Base-by-base conservation (phyloP, 2,329 filamentous ascomycete species). In the Plectosphaerella plurivora region DNA sequence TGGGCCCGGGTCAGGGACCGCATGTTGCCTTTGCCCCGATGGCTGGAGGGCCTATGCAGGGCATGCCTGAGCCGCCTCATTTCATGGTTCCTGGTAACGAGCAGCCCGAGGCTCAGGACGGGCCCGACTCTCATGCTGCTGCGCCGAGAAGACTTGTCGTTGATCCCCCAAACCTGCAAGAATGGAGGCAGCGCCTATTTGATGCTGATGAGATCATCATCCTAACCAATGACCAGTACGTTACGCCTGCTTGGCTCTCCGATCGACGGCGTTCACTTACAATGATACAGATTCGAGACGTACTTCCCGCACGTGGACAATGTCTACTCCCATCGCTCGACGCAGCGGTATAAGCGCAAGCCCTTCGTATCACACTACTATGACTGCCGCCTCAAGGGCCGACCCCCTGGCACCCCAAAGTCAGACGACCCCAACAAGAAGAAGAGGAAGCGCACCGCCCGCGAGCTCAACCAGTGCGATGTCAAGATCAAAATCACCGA, bases 401-500 rank as follows among this genome's bases (percentile, higher is more conserved):
- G 89, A 1, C 88, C 88, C 1, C 84, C 88, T 0, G 89, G 89
- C 28, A 92, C 88, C 4, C 86, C 87, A 54, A 91, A 92, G 66
- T 89, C 87, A 1, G 83, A 88, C 46, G 88, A 92, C 60, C 88
- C 89, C 0, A 85, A 83, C 65, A 91, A 91, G 73, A 91, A 90
- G 76, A 91, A 91, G 68, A 80, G 89, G 37, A 91, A 90, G 69
- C 83, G 89, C 24, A 83, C 79, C 36, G 86, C 86, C n/a, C 77
- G 89, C 42, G 84, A 89, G 66, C 78, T 87, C 12, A 87, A 91
- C 69, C 76, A 91, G n/a, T 93, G 89, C 65, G 88, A 92, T 66
- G 88, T 92, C 57, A 92, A 92, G 70, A 91, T 92, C 66, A 92
- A 91, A 67, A 89, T 92, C 54, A 91, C 87, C 3, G 88, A 92